Percentiles rank a stretch among this genome's conserved stretches.
Conservation (phyloP, 352 stramenopile genomes). For the Phytophthora foliorum region DNA sequence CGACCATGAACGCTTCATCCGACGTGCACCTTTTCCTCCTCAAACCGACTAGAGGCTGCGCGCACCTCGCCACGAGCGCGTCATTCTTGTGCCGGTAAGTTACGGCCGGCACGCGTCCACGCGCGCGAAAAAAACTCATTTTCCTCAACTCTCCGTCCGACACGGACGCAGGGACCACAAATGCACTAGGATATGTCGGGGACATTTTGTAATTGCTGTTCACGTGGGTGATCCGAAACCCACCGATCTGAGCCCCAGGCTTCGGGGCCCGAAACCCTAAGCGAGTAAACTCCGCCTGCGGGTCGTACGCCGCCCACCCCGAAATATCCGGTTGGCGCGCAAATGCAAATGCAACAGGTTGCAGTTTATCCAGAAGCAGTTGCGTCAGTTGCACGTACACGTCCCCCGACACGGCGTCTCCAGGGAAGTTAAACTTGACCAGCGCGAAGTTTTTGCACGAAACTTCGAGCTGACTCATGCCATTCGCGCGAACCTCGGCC, state of each 20-base stretch:
- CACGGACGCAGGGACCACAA: conserved; percentile 93
- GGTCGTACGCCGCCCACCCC: conserved; percentile 70
- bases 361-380: conserved; percentile 57
- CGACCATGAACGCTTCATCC: conserved; percentile 90
- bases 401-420: conserved; percentile 67
- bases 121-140: conserved; percentile 92
- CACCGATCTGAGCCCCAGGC: conserved; percentile 42
- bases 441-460: conserved; percentile 91
- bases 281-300: conserved; percentile 65
- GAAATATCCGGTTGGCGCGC: conserved; percentile 45
- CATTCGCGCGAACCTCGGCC: conserved; percentile 59
- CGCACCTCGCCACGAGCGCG: conserved; percentile 93
- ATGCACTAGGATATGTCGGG: conserved; percentile 78
- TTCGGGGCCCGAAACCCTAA: conserved; percentile 63
- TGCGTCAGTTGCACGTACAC: conserved; percentile 79
- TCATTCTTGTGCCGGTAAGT: conserved; percentile 94
- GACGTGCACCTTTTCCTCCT: conserved; percentile 91
- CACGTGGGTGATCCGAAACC: conserved; percentile 72
- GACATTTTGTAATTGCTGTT: conserved; percentile 88
- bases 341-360: conserved; percentile 64
- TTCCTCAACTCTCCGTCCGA: conserved; percentile 92
- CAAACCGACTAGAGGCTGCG: conserved; percentile 96
- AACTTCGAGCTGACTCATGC: conserved; percentile 79
- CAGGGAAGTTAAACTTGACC: conserved; percentile 80
- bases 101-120: conserved; percentile 93